Base-by-base conservation (phyloP, 345 rosid species). In the Lepidium aucheri region DNA sequence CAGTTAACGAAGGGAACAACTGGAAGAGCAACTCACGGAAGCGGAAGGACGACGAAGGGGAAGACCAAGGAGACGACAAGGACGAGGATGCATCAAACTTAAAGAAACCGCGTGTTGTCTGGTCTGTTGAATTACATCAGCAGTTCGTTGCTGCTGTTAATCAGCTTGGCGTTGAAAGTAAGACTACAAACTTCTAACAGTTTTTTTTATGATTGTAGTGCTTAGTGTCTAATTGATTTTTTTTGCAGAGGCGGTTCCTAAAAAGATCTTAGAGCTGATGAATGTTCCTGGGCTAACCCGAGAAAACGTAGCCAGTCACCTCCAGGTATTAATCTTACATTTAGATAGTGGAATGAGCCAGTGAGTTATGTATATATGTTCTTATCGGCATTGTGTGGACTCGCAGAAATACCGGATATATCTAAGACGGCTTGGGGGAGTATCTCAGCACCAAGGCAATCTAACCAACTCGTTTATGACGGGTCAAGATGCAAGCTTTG, bases 351-450 rank as follows among this genome's bases (percentile, higher is more conserved):
- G 1, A 59, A 30, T n/a, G 22, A 60, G 44, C 49, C 9, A 8
- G 36, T 54, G 35, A 13, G 1, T 35, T 53, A 28, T 28, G 24
- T 3, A 8, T 35, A 54, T 2, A 54, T 45, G 36, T 63, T 35
- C 69, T 63, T n/a, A 71, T 11, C 3, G 26, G 10, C 18, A 4
- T 26, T 53, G 49, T 73, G 44, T 44, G 24, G 20, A 55, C 30
- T 73, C 68, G 45, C 87, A 94, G 99, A 94, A 94, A 79, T 94
- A 94, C 56, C 86, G 99, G 9, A 75, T 90, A 75, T 94, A 94
- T 78, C 95, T 94, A 58, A 85, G 97, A 84, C 82, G 99, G 80
- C 80, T 94, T 52, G 92, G 99, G 9, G 97, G 96, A 12, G 95
- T 86, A 30, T 73, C 99, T 0, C 96, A 81, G 55, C 96, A 88